Evolutionary conservation across 1,139 yeast genomes (phyloP), one percentile per base, ranked within the genome.

Genomic region (Sugiyamaella pinicola): DNA sequence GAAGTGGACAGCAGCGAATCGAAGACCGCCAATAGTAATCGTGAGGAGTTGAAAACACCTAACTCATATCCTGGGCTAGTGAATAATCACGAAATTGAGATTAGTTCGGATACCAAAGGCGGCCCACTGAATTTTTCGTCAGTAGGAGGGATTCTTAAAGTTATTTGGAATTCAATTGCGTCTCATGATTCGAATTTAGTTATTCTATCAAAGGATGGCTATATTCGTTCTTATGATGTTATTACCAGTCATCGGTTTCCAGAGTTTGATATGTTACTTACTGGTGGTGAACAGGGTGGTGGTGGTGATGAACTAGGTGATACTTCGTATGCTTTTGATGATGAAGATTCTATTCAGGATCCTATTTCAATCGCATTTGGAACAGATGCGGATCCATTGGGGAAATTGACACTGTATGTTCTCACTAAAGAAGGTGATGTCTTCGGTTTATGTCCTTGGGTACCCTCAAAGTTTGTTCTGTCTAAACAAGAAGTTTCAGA

Each of bases 381-480:
- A 3, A 67, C 77, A 1, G 61, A 65, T 17, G 71, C 74, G 0
- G 66, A 69, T 1, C 54, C 58, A 8, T 35, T 53, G n/a, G 79
- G 79, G 1, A 64, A 65, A 9, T 58, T 83, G 40, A 74, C 84
- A 0, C 66, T 83, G 13, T 80, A 77, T 57, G 64, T 81, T 3
- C 59, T 80, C 51, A 75, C 78, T 18, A 61, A 69, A n/a, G 84
- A 79, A 38, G 80, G 83, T 9, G 85, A 83, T 57, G 57, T 84
- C 1, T 82, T 74, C 59, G 73, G 78, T 0, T 67, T 83, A 1
- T 79, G 77, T 55, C 88, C 88, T 9, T 81, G 81, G 64, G 62
- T 78, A 22, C 85, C 87, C 0, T 58, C 67, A 2, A 62, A 66
- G 19, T 63, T 79, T 22, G 64, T 71, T 0, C 67, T 78, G 13